These are phyloP conservation scores for Elongisporangium undulatum DNA, from an alignment of 352 stramenopile species.

Conservation along the genomic window DNA sequence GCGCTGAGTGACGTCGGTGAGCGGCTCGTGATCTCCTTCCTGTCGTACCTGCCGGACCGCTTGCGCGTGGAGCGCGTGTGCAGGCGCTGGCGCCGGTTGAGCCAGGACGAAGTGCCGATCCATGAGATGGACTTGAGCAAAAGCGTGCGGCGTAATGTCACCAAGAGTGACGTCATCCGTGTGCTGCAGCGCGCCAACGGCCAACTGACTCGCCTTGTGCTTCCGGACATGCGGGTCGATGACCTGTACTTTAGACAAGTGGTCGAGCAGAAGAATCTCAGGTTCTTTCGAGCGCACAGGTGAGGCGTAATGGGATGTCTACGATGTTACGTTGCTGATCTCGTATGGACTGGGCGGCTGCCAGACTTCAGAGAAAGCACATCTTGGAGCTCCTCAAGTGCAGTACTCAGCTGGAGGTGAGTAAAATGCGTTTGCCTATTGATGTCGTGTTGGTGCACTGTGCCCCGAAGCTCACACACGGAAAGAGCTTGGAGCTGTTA, in stretches of 20 bases:
- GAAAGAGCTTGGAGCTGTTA: conserved; percentile 50
- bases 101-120: conserved; percentile 30
- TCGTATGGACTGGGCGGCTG: neutral
- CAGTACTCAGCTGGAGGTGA: conserved; percentile 30
- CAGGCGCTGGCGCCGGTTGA: conserved; percentile 44
- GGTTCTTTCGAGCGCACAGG: conserved; percentile 46
- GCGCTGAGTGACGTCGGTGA: conserved; percentile 38
- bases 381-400: conserved; percentile 33
- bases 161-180: conserved; percentile 23
- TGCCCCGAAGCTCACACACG: neutral
- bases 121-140: conserved; percentile 43
- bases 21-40: conserved; percentile 37
- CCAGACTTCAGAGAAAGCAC: conserved; percentile 50
- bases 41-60: conserved; percentile 46
- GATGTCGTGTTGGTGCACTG: conserved; percentile 3
- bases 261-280: conserved; percentile 25
- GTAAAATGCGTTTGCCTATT: conserved; percentile 1
- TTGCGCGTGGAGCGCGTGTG: conserved; percentile 48
- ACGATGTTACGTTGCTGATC: no score
- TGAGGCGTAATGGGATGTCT: conserved; percentile 12
- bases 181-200: conserved; percentile 34
- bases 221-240: conserved; percentile 44
- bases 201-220: conserved; percentile 23
- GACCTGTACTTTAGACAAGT: conserved; percentile 38
- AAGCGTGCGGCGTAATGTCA: conserved; percentile 19